A percentile compares a stretch with the other conserved stretches of the same genome.
Evolutionary conservation across 202 grass and related monocot species (phyloP).

Genomic region (Elaeis oleifera): DNA sequence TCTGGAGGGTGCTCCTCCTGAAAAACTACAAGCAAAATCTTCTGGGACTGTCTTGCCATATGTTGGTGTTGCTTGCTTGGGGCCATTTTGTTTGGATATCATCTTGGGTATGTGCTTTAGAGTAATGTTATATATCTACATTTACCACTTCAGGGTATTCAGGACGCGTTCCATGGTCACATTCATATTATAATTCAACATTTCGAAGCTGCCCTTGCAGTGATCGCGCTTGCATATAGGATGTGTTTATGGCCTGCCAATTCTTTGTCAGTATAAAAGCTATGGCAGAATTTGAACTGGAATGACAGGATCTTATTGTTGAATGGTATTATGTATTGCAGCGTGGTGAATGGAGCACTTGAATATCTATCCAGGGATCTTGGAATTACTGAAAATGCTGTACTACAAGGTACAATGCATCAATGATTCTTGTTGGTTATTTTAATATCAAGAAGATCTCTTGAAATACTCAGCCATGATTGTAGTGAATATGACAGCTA

Average conservation of each 20-base stretch:
- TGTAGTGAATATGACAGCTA: too few species aligned
- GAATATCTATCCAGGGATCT: constrained; percentile 90
- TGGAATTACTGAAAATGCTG: constrained; percentile 75
- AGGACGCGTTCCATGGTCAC: neutral
- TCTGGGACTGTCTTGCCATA: constrained; percentile 84
- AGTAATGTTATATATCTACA: neutral
- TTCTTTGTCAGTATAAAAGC: too few species aligned
- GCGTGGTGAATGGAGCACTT: constrained; percentile 89
- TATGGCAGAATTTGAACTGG: too few species aligned
- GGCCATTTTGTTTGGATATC: constrained; percentile 94
- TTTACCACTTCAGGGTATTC: neutral
- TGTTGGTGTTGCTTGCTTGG: constrained; percentile 93
- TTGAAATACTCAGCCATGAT: too few species aligned
- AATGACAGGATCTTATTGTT: too few species aligned
- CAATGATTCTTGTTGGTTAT: constrained; percentile 8
- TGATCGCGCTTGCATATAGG: neutral
- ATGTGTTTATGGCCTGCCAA: too few species aligned
- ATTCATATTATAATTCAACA: too few species aligned
- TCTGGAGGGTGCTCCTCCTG: constrained; percentile 46
- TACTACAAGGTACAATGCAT: constrained; percentile 52
- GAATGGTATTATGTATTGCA: constrained; percentile 21
- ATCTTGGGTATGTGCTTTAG: constrained; percentile 64
- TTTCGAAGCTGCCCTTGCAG: neutral
- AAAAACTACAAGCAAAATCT: constrained; percentile 62
- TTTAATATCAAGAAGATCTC: too few species aligned